Conservation (phyloP, 371 early-diverging fungal genomes). For the Dinochytrium kinnereticum region DNA sequence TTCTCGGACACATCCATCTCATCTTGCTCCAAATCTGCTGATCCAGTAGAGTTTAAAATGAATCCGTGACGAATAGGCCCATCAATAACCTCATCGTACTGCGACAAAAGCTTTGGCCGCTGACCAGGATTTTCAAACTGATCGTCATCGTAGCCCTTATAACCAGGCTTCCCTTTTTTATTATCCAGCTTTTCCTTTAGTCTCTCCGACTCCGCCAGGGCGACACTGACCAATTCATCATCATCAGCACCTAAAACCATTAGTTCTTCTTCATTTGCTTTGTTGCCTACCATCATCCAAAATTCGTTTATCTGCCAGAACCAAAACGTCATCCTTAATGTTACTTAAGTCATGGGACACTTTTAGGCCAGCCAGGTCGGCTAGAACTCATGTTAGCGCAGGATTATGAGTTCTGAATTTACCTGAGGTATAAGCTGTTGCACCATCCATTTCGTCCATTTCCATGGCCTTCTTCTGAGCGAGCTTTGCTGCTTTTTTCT, state of each 20-base stretch:
- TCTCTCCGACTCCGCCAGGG: constrained; percentile 71
- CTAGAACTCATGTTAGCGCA: no score
- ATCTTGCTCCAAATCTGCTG: constrained; percentile 37
- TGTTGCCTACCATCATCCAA: constrained; percentile 59
- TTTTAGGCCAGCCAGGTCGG: constrained; percentile 73
- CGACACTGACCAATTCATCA: constrained; percentile 75
- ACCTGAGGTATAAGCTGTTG: constrained; percentile 13
- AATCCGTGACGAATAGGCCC: constrained; percentile 52
- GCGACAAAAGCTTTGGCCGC: constrained; percentile 71
- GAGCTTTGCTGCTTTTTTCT: constrained; percentile 52
- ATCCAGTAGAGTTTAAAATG: constrained; percentile 36
- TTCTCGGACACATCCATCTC: constrained; percentile 62
- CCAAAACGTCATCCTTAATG: constrained; percentile 82
- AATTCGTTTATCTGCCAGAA: constrained; percentile 83
- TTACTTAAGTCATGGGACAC: constrained; percentile 79
- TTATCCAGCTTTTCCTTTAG: constrained; percentile 74
- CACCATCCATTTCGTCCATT: constrained; percentile 52
- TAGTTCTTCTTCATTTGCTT: neutral
- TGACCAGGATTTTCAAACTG: constrained; percentile 57
- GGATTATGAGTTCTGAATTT: no score
- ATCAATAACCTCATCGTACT: constrained; percentile 79
- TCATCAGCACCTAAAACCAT: constrained; percentile 55
- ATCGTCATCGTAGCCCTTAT: constrained; percentile 83
- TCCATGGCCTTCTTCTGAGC: constrained; percentile 53
- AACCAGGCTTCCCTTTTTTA: constrained; percentile 72